A percentile compares a stretch with the other conserved stretches of the same genome.
These are phyloP conservation scores for Arabidopsis arenosa DNA, from an alignment of 345 rosid species.

Conservation along the genomic window DNA sequence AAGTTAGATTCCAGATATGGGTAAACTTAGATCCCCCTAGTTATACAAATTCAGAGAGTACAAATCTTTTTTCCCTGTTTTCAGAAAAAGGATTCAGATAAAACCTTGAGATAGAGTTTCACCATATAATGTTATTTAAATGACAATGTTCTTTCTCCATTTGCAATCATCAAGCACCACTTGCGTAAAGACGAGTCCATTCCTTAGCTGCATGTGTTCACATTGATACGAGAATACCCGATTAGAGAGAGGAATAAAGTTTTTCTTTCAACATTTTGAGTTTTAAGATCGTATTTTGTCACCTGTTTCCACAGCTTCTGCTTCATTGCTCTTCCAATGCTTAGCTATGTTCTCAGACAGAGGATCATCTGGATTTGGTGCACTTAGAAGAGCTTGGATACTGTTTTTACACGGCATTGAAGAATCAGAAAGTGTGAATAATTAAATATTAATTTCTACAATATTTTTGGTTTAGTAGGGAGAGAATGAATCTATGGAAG, in stretches of 20 bases:
- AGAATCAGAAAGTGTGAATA: neutral
- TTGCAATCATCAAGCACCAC: slow-evolving; percentile 62
- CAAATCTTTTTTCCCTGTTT: slow-evolving; percentile 31
- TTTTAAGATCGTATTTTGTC: neutral
- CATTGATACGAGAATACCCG: neutral
- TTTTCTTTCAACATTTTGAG: neutral
- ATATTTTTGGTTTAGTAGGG: neutral
- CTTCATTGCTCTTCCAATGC: slow-evolving; percentile 95
- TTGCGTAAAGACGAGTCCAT: slow-evolving; percentile 96
- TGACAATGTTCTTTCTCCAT: slow-evolving; percentile 38
- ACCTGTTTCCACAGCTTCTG: slow-evolving; percentile 53
- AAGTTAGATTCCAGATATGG: slow-evolving; percentile 34
- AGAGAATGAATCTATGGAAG: neutral
- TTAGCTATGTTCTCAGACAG: slow-evolving; percentile 98
- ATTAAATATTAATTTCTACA: neutral
- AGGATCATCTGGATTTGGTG: slow-evolving; percentile 99
- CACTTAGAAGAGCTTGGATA: slow-evolving; percentile 97
- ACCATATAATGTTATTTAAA: slow-evolving; percentile 45
- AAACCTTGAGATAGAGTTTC: slow-evolving; percentile 44
- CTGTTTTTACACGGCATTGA: slow-evolving; percentile 20
- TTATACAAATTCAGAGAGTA: slow-evolving; percentile 40
- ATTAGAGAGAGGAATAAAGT: neutral
- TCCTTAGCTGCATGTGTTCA: slow-evolving; percentile 84
- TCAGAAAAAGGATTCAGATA: slow-evolving; percentile 29
- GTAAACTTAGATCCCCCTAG: slow-evolving; percentile 30